A percentile compares a stretch with the other conserved stretches of the same genome.
Evolutionary conservation across 73 alveolate species (phyloP).

Genomic region (Tetrahymena elliotti): DNA sequence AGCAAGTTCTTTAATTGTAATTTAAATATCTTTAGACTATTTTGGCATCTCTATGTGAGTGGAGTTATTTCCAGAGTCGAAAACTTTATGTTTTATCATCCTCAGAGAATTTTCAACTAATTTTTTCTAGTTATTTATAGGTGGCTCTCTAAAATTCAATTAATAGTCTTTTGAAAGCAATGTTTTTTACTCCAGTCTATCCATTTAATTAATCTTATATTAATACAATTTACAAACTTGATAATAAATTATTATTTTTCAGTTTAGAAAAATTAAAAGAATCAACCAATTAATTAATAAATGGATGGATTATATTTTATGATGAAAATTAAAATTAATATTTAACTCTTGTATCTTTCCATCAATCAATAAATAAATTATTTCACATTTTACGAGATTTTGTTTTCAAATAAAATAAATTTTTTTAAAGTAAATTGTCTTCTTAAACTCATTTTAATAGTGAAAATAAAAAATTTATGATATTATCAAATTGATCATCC

Average conservation of each 20-base stretch:
- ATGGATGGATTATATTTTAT: background rate
- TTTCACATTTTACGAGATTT: too few relatives aligned
- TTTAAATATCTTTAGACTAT: background rate
- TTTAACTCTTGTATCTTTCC: background rate
- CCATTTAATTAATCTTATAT: background rate
- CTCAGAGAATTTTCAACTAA: background rate
- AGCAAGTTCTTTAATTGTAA: background rate
- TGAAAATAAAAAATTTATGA: too few relatives aligned
- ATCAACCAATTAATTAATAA: too few relatives aligned
- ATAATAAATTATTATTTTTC: too few relatives aligned
- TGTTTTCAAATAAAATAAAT: too few relatives aligned
- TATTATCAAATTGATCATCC: too few relatives aligned
- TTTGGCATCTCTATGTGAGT: background rate
- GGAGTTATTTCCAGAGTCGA: background rate
- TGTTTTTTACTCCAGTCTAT: background rate
- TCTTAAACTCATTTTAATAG: too few relatives aligned
- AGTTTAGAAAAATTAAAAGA: too few relatives aligned
- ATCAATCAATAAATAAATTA: too few relatives aligned
- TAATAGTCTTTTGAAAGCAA: background rate
- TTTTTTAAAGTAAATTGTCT: too few relatives aligned
- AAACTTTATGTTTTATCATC: background rate
- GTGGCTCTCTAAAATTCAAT: background rate
- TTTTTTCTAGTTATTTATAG: background rate
- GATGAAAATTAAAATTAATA: too few relatives aligned
- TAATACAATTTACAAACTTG: too few relatives aligned